Base-by-base conservation (phyloP, 2,329 filamentous ascomycete species). In the Penicillium sp. region DNA sequence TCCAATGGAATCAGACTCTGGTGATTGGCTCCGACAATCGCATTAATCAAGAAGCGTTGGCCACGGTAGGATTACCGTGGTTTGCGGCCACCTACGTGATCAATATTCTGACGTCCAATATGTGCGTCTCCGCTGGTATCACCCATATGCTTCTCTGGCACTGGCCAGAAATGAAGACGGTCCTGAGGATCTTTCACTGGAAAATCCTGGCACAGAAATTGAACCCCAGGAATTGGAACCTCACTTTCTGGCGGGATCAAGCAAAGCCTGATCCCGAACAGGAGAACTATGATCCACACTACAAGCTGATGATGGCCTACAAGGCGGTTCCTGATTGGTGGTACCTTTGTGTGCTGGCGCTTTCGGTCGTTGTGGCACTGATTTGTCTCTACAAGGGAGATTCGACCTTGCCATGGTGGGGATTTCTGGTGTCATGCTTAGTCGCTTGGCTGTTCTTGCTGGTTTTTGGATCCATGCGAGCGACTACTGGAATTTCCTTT, bases 111-210 rank as follows among this genome's bases (percentile, higher is more conserved):
- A 74, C 74, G 2, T 72, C 73, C 4, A 82, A 82, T 59, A 72
- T 80, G 61, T 78, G 74, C 3, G 69, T 80, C 24, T 81, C 80
- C 3, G 80, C 81, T 2, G 76, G 77, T 0, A 67, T 83, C 19
- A 71, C 74, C 3, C 77, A 82, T 55, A 75, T 82, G 55, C 60
- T 75, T 3, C 67, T 78, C 1, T 79, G 71, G 71, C 71, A 77
- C 48, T 70, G 58, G 48, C 64, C 71, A 16, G 77, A 78, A 27
- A 63, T 81, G 31, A 76, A 75, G 4, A 21, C 31, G 13, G 48
- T 31, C 8, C 21, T 49, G 21, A 27, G 5, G 2, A 24, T 39
- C 31, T 37, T 49, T 8, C 31, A 26, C 7, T 22, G n/a, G 21
- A 13, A 9, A 10, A 44, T 57, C 63, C 10, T 66, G n/a, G 57